Evolutionary conservation across 129 eudicot species (phyloP).

Genomic region (Rutidosis leptorrhynchoides): DNA sequence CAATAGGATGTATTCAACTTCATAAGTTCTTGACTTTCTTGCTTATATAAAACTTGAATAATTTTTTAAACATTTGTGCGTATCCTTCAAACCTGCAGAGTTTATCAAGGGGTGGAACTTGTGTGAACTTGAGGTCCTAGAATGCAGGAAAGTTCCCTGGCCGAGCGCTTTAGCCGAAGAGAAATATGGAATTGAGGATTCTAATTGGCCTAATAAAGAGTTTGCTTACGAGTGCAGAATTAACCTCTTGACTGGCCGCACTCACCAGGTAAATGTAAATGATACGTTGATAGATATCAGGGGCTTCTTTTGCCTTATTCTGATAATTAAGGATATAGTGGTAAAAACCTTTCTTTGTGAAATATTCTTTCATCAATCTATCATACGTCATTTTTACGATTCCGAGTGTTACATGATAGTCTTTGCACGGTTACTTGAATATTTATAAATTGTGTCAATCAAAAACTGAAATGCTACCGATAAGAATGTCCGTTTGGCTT

Average conservation of each 20-base stretch:
- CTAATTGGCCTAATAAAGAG: constrained; percentile 72
- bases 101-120: constrained; percentile 64
- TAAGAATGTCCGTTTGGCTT: neutral
- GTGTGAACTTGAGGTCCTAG: constrained; percentile 88
- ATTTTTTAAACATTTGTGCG: neutral
- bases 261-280: constrained; percentile 88
- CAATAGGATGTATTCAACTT: too few relatives aligned
- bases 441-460: neutral
- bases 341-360: neutral
- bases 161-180: constrained; percentile 45
- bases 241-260: constrained; percentile 86
- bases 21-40: neutral
- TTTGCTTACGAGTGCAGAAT: constrained; percentile 88
- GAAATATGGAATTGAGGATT: constrained; percentile 53
- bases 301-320: neutral
- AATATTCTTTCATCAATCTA: neutral
- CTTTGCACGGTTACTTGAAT: neutral
- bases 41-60: neutral
- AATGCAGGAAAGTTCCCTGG: constrained; percentile 88
- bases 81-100: constrained; percentile 45
- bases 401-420: constrained; percentile 1
- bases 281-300: neutral
- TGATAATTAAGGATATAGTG: neutral
- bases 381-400: constrained; percentile 2
- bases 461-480: neutral